Evolutionary conservation across 352 stramenopile genomes (phyloP).

Genomic region (Porosira glacialis): DNA sequence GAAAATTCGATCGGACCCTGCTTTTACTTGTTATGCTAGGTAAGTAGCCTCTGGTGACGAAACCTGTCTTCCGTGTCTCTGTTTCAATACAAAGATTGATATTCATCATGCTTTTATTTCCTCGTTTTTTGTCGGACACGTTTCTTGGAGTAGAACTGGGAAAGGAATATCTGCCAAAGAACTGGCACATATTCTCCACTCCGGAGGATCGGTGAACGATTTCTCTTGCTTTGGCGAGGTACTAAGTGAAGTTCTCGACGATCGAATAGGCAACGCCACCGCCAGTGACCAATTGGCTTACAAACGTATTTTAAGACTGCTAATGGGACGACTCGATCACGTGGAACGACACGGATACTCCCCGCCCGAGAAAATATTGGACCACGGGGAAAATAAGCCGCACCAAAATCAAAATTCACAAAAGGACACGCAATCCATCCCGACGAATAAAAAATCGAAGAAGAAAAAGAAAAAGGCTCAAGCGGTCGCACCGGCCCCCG

Average conservation of each 20-base stretch:
- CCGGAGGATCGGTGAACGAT: slow-evolving; percentile 42
- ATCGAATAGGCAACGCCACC: slow-evolving; percentile 43
- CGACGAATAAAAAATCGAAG: slow-evolving; percentile 52
- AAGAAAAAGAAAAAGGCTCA: slow-evolving; percentile 67
- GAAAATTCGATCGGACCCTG: slow-evolving; percentile 38
- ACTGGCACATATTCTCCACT: slow-evolving; percentile 50
- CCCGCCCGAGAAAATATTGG: slow-evolving; percentile 14
- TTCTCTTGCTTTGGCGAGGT: slow-evolving; percentile 62
- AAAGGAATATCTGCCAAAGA: slow-evolving; percentile 63
- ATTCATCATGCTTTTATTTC: no score
- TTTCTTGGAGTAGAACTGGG: slow-evolving; percentile 24
- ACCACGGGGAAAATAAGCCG: slow-evolving; percentile 1
- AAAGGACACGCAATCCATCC: slow-evolving; percentile 5
- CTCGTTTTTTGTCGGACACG: no score
- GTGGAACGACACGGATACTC: slow-evolving; percentile 66
- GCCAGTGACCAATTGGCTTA: slow-evolving; percentile 34
- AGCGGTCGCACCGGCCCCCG: slow-evolving; percentile 3
- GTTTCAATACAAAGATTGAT: no score
- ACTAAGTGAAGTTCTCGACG: slow-evolving; percentile 57
- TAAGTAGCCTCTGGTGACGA: no score
- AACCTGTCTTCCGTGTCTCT: no score
- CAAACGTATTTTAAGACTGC: slow-evolving; percentile 39
- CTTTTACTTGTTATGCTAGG: slow-evolving; percentile 58
- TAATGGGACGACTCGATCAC: slow-evolving; percentile 42
- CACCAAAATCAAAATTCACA: neutral